These are phyloP conservation scores for Yamadazyma laniorum DNA, from an alignment of 805 yeast genomes.

Conservation along the genomic window DNA sequence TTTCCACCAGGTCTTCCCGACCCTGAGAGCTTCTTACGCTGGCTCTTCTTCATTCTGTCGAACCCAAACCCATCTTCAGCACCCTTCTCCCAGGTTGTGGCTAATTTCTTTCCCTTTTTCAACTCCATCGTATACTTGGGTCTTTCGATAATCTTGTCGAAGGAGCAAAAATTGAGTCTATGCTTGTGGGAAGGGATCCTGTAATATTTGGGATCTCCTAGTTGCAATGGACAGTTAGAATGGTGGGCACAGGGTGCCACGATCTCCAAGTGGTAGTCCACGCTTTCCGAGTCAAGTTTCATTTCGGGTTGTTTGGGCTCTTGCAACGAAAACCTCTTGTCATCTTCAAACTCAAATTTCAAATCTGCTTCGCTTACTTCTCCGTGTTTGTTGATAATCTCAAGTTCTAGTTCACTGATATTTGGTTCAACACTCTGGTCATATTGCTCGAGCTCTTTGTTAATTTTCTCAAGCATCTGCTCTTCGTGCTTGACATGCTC, in stretches of 20 bases:
- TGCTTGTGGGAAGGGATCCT: slow-evolving; percentile 53
- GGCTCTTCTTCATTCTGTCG: slow-evolving; percentile 29
- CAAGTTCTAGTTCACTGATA: slow-evolving; percentile 21
- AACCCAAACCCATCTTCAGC: slow-evolving; percentile 55
- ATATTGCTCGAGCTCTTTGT: slow-evolving; percentile 13
- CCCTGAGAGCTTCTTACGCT: slow-evolving; percentile 49
- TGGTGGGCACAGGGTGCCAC: slow-evolving; percentile 94
- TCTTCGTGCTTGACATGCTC: slow-evolving; percentile 34
- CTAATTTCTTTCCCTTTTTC: slow-evolving; percentile 74
- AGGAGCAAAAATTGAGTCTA: slow-evolving; percentile 72
- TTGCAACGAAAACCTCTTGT: slow-evolving; percentile 18
- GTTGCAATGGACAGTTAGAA: slow-evolving; percentile 79
- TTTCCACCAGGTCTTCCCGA: slow-evolving; percentile 76
- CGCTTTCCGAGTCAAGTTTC: slow-evolving; percentile 20
- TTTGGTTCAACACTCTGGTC: slow-evolving; percentile 17
- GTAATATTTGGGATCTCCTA: slow-evolving; percentile 68
- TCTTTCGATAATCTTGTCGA: slow-evolving; percentile 65
- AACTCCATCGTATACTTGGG: slow-evolving; percentile 81
- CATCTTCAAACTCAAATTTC: slow-evolving; percentile 46
- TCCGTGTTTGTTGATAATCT: slow-evolving; percentile 41
- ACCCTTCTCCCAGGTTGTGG: slow-evolving; percentile 67
- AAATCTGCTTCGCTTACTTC: slow-evolving; percentile 42
- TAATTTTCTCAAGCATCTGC: slow-evolving; percentile 26
- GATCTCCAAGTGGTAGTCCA: slow-evolving; percentile 56
- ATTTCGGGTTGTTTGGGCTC: slow-evolving; percentile 16